Conservation (phyloP, 305 asterid species). For the Solanum hybrid region DNA sequence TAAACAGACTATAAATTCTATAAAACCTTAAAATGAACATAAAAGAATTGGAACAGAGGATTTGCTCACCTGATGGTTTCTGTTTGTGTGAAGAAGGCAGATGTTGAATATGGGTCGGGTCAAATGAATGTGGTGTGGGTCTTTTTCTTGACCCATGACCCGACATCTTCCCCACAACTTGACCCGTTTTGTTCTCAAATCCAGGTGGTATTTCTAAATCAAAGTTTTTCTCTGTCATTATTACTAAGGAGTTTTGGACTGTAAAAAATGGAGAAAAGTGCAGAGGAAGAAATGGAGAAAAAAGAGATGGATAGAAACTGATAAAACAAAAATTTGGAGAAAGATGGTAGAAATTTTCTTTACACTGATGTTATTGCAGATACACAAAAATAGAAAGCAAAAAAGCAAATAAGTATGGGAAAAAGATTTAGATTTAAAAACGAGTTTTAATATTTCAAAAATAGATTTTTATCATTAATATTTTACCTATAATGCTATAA, state of each 20-base stretch:
- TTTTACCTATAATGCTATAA: too few species aligned
- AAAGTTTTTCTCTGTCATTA: background rate
- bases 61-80: background rate
- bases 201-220: background rate
- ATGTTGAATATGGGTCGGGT: background rate
- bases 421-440: too few species aligned
- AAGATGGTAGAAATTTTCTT: background rate
- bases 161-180: background rate
- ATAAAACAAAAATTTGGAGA: background rate
- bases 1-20: background rate
- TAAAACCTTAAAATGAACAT: too few species aligned
- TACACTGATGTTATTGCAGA: background rate
- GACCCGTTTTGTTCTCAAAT: background rate
- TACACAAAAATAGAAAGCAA: background rate
- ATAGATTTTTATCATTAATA: too few species aligned
- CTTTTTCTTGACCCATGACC: background rate
- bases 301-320: background rate
- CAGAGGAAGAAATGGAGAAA: too few species aligned
- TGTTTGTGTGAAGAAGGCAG: background rate
- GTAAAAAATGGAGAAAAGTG: too few species aligned
- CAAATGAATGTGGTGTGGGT: background rate
- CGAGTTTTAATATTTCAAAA: too few species aligned
- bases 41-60: background rate
- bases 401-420: too few species aligned
- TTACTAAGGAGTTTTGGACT: too few species aligned